Evolutionary conservation across 2,329 filamentous ascomycete genomes (phyloP), one percentile per base, ranked within the genome.

Genomic region (Ophiostoma ulmi): DNA sequence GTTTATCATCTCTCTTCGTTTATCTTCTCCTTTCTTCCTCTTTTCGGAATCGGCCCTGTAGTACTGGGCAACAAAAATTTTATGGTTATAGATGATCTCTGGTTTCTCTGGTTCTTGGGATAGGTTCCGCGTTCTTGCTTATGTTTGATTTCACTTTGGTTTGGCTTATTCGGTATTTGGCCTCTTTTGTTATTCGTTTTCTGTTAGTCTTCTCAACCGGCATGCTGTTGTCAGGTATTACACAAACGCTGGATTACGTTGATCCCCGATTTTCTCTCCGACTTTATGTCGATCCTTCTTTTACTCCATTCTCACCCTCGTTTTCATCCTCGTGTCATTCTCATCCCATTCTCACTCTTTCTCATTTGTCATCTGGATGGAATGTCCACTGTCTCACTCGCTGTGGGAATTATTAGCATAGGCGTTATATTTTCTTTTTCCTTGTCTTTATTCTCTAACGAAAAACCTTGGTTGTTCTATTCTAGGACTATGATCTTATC

Each of bases 151-250:
- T 13, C n/a, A 58, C n/a, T 10, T 20, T 8, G n/a, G 52, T 35
- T 22, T 13, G n/a, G n/a, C 3, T 7, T 22, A 2, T 44, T 44
- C 11, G 8, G 10, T 44, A 17, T 10, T 44, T 44, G 39, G 39
- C 39, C 39, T 44, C 31, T 31, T 4, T 4, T 48, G 20, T 17
- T 48, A 48, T 48, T 48, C 17, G 6, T n/a, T 48, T 48, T 6
- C 5, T 48, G 44, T 5, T 20, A 48, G n/a, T 48, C 44, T 48
- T n/a, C 17, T 20, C 44, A 48, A 48, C 44, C 17, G 44, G 44
- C 44, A 48, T 58, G 52, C 52, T 58, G 52, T 58, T 58, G 52
- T 58, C 52, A 22, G 52, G 52, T 26, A 10, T 58, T 58, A n/a
- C 22, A 26, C 52, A 22, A 26, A 13, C 52, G 4, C 44, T 48